phyloP scores from a whole-genome alignment of 495 filamentous ascomycete species.

The Hypoxylon trugodes region DNA sequence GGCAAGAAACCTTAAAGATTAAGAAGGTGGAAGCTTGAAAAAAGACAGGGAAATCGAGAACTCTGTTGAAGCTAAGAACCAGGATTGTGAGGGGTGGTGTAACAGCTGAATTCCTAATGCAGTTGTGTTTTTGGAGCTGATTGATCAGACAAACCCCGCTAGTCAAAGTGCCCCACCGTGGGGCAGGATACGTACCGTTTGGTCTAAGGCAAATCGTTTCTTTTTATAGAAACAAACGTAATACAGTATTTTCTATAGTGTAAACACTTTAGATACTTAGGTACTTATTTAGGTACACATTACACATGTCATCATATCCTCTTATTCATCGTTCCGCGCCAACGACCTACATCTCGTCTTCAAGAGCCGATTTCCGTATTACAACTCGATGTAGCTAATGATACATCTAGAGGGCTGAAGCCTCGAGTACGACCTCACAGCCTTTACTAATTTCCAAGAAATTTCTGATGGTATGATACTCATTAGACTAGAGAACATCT shows the following conservation, averaged over 20 bases:
- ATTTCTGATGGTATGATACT: constrained; percentile 25
- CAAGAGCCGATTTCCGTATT: neutral
- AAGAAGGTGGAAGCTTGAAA: constrained; percentile 1
- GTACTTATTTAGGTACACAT: too few relatives aligned
- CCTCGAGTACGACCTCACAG: constrained; percentile 28
- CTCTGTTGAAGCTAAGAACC: neutral
- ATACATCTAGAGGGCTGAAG: constrained; percentile 1
- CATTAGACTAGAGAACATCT: constrained; percentile 10
- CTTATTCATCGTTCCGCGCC: constrained; percentile 6
- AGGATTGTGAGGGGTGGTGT: constrained; percentile 19
- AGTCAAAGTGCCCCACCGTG: constrained; percentile 38
- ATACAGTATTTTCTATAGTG: constrained; percentile 19
- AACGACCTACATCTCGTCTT: neutral
- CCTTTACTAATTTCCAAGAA: constrained; percentile 22
- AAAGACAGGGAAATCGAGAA: neutral
- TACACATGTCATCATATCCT: constrained; percentile 1
- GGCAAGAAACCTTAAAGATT: constrained; percentile 4
- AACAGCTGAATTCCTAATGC: constrained; percentile 27
- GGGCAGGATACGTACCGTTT: constrained; percentile 29
- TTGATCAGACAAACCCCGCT: constrained; percentile 15
- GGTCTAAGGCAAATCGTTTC: constrained; percentile 19
- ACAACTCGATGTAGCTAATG: neutral
- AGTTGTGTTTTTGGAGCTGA: constrained; percentile 27
- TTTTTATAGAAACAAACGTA: constrained; percentile 35
- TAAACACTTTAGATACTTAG: too few relatives aligned